Evolutionary conservation across 2,329 filamentous ascomycete genomes (phyloP), one percentile per base, ranked within the genome.

Genomic region (Paecilomyces sp.): DNA sequence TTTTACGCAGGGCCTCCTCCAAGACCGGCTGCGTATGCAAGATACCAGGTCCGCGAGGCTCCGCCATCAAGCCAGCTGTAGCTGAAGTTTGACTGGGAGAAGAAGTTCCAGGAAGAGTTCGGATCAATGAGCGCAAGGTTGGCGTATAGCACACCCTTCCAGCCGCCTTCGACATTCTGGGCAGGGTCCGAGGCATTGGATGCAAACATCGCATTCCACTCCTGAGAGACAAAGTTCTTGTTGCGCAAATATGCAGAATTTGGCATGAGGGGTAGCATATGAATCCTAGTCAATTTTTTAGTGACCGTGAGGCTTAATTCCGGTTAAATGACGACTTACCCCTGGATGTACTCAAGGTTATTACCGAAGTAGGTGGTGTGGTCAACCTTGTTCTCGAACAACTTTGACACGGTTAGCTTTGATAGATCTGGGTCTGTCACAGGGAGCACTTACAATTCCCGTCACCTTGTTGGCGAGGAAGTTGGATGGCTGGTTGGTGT

Each of bases 381-480:
- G 72, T 97, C 91, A 58, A 92, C 83, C 77, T 97, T 97, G 79
- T 97, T 97, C 76, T 97, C 93, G 68, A 97, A 97, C 8, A 96
- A 72, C 76, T 80, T 58, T 25, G 24, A 11, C n/a, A 25, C 6
- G 6, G 31, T 60, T 53, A 60, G 64, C 88, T 88, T 5, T 85
- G 85, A 25, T 30, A 30, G 25, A 12, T 15, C 15, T 25, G 55
- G 2, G 81, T 80, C 41, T 82, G 55, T 61, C 13, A 58, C 60
- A 57, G 1, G n/a, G 7, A 7, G 28, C 9, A 73, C 75, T 69
- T 68, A 78, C 75, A 64, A 87, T 85, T 15, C 84, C 84, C 1
- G 81, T 80, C 6, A 83, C 80, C 75, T 89, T 92, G 80, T 97
- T 97, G 51, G 80, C 84, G 63, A 90, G 86, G 71, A 95, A 96